Percentiles rank a stretch among this genome's conserved stretches.
Conservation (phyloP, 140 eudicot species). For the Stevia rebaudiana region DNA sequence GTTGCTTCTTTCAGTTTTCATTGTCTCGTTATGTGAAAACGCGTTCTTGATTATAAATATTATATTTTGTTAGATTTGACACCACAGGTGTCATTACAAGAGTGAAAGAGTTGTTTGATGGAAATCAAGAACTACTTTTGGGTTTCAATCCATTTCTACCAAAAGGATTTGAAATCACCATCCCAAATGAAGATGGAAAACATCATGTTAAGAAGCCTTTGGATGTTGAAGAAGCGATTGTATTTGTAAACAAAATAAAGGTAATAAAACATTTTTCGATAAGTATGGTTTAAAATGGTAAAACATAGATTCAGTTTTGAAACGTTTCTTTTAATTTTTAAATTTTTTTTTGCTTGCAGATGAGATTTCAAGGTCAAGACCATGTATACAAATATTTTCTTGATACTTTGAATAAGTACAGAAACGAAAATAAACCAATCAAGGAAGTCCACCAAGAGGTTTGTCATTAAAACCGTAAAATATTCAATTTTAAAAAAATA, state of each 20-base stretch:
- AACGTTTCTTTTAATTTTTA: constrained; percentile 13
- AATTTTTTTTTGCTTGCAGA: constrained; percentile 43
- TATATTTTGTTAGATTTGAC: constrained; percentile 43
- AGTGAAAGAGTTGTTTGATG: constrained; percentile 86
- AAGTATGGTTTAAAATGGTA: constrained; percentile 4
- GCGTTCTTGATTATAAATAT: constrained; percentile 20
- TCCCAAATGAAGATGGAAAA: constrained; percentile 39
- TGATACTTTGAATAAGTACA: constrained; percentile 70
- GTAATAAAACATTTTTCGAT: constrained; percentile 34
- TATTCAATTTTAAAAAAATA: neutral
- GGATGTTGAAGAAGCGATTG: constrained; percentile 66
- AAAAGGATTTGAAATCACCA: constrained; percentile 76
- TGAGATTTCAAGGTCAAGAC: constrained; percentile 81
- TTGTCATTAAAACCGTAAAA: neutral
- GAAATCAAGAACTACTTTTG: constrained; percentile 65
- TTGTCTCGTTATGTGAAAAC: constrained; percentile 12
- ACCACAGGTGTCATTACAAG: constrained; percentile 70
- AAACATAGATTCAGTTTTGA: constrained; percentile 1
- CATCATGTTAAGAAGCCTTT: constrained; percentile 59
- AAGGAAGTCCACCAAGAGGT: constrained; percentile 80
- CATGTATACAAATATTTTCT: constrained; percentile 87
- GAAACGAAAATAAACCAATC: constrained; percentile 62
- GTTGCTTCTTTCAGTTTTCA: constrained; percentile 24
- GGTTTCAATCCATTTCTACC: constrained; percentile 95
- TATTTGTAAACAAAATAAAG: constrained; percentile 87